Base-by-base conservation (phyloP, 148 eudicot genomes). In the Mesembryanthemum crystallinum region DNA sequence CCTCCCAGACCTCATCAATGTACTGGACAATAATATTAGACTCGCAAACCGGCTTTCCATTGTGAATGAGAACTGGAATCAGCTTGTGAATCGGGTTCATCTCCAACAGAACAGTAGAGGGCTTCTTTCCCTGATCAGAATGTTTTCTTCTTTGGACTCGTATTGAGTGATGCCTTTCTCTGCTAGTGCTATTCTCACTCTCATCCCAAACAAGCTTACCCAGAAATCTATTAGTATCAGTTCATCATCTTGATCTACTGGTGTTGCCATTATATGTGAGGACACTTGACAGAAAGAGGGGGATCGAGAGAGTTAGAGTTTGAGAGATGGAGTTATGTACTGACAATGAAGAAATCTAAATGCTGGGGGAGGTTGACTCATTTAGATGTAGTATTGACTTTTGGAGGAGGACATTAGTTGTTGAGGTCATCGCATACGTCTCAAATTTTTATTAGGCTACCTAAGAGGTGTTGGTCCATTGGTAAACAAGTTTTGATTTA, bases 1-100 rank as follows among this genome's bases (percentile, higher is more conserved):
- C 52, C 6, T 23, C 69, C 90, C 95, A 90, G 14, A 84, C 83
- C 64, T 90, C 86, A 35, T 88, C 94, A 39, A 90, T 85, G 67
- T 88, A 90, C 63, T 88, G 78, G 1, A 90, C 76, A 0, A 81
- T 77, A 17, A 82, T 64, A 9, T 69, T 55, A 2, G 92, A 88
- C 77, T 88, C 90, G 9, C 89, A 85, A 9, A 90, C 39, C 11
- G 92, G 90, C 33, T 70, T 86, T 0, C 88, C 88, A 12, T 86
- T 81, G 82, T 89, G 89, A 55, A 88, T 82, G 8, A 90, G 80
- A 51, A 86, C 88, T 0, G 94, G 91, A 28, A 86, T 69, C 60
- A 88, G 73, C 71, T 86, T 85, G 79, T 83, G 82, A 49, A 88
- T 70, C 30, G 90, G 90, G 81, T 82, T 88, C 85, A 80, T 80